Evolutionary conservation across 176 grass and related monocot species (phyloP), one percentile per base, ranked within the genome.

Genomic region (Hordeum marinum): DNA sequence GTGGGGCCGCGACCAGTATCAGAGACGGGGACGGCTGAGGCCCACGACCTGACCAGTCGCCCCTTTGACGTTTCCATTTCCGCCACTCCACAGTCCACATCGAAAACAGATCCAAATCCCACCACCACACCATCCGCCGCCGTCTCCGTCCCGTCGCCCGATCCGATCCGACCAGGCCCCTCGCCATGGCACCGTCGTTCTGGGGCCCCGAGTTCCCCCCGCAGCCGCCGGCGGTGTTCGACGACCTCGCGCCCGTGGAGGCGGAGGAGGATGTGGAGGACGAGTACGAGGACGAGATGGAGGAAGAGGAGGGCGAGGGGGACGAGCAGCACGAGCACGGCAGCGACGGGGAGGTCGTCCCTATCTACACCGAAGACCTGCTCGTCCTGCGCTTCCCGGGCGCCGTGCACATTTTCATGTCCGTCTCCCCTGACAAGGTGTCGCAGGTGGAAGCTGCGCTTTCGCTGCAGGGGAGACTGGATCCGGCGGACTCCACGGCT

Each of bases 381-480:
- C 96, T 99, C 34, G 96, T 93, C 15, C 91, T 99, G 7, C 96
- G 91, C 52, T 96, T 99, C 79, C 93, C 92, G 81, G 92, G 94
- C 77, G 96, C 91, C 60, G 96, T 92, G 79, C 96, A 99, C 71
- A 94, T 99, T 2, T 99, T 99, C 80, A 91, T 94, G 45, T 94
- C 90, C 5, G 96, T 94, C 76, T 99, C 96, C 36, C 96, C 96
- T 52, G 96, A 99, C 80, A 99, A 94, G 96, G 96, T 37, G 87
- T 48, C 14, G 20, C 81, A 99, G 96, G 96, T 99, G 46, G 93
- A 99, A 91, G 26, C 26, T 71, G 50, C 91, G 92, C 68, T 86
- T 20, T 29, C 90, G 92, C 62, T 99, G 57, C 88, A 96, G 68
- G 54, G 9, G 26, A 63, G 36, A 87, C 89, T 20, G 52, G 52